These are phyloP conservation scores for Colletotrichum sp. DNA, from an alignment of 2,329 filamentous ascomycete species.

Conservation along the genomic window DNA sequence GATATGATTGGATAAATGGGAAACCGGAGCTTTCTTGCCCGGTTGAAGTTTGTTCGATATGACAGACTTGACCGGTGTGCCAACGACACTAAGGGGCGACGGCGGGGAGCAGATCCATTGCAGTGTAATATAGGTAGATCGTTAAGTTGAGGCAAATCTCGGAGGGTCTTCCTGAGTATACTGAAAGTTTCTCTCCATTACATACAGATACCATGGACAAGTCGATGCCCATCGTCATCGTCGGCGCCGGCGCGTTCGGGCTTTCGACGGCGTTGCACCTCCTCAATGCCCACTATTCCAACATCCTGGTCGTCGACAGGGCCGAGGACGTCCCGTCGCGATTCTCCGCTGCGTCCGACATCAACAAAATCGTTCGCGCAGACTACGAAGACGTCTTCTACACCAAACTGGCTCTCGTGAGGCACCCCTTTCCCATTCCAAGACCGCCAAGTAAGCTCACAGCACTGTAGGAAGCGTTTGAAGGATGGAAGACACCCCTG, in stretches of 20 bases:
- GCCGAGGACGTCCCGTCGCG: slow-evolving; percentile 42
- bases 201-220: background rate
- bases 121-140: background rate
- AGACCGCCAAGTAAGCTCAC: slow-evolving; percentile 21
- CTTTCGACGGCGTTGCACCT: slow-evolving; percentile 56
- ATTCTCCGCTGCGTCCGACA: slow-evolving; percentile 60
- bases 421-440: background rate
- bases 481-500: slow-evolving; percentile 55
- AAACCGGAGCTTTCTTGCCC: background rate
- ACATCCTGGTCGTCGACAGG: slow-evolving; percentile 53
- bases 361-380: slow-evolving; percentile 66
- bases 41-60: background rate
- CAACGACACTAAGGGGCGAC: background rate
- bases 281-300: slow-evolving; percentile 42
- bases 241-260: slow-evolving; percentile 57
- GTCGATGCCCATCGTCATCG: slow-evolving; percentile 29
- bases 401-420: slow-evolving; percentile 42
- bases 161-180: background rate
- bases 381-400: slow-evolving; percentile 66
- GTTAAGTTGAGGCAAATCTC: background rate
- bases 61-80: background rate
- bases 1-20: background rate
- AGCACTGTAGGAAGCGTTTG: slow-evolving; percentile 49
- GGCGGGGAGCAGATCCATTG: background rate
- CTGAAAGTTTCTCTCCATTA: background rate